Base-by-base conservation (phyloP, 441 rosid species). In the Euphorbia neoarborescens region DNA sequence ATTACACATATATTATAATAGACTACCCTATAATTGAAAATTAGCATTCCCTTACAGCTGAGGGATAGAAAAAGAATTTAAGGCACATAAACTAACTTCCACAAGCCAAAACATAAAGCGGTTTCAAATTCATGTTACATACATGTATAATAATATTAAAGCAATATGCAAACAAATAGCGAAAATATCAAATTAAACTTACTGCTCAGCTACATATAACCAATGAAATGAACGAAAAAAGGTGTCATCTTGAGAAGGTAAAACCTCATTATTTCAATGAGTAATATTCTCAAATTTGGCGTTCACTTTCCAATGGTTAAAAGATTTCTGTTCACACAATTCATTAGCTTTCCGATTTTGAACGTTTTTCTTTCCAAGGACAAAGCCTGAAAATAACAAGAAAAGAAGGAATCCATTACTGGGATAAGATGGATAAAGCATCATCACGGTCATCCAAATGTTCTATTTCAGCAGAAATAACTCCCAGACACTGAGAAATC, bases 261-360 rank as follows among this genome's bases (percentile, higher is more conserved):
- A 73, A 69, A 15, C 73, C 66, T 89, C 96, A 57, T 87, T 90
- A 82, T 93, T 93, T 97, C 98, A 93, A 75, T 85, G 89, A 4
- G 94, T 84, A 67, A 91, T 56, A 46, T 86, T 85, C 68, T 84
- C 86, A 66, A 91, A 93, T 68, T 78, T 87, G 0, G 96, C 98
- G 72, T 81, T 88, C 69, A 38, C 79, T 74, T 88, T 89, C 98
- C 96, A 93, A 74, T 78, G 69, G 72, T 76, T 71, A 4, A 73
- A 75, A 5, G 74, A 75, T 66, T 78, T 66, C 42, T 57, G 78
- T 65, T 81, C 86, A 35, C 82, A 68, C 56, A n/a, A 22, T 35
- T 76, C 81, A 68, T 71, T 75, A 76, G 86, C 81, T 77, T 87
- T 84, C 67, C 85, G 75, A 64, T 85, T 85, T 65, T 83, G 82